A percentile compares a stretch with the other conserved stretches of the same genome.
These are phyloP conservation scores for Vitis rupestris DNA, from an alignment of 164 flowering plant species.

Conservation along the genomic window DNA sequence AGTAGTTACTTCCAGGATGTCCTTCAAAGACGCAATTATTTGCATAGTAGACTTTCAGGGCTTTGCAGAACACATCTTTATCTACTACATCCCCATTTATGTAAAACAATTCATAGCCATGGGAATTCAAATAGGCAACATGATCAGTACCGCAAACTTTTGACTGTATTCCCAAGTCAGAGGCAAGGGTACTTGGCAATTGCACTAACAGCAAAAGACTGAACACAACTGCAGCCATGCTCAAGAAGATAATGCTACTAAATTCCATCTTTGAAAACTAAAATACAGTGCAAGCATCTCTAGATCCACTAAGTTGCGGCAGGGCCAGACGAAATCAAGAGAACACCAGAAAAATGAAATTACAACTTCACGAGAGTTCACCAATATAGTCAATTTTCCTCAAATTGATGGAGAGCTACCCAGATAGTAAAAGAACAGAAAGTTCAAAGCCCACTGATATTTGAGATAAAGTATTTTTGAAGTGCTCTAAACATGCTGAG, in stretches of 20 bases:
- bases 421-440: background rate
- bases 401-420: background rate
- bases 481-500: background rate
- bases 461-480: background rate
- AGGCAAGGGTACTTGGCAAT: conserved; percentile 24
- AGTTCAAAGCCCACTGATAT: background rate
- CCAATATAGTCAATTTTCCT: background rate
- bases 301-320: background rate
- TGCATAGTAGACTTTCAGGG: conserved; percentile 25
- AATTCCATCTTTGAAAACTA: conserved; percentile 7
- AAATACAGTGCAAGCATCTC: conserved; percentile 12
- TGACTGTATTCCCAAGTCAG: conserved; percentile 24
- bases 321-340: no score
- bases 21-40: conserved; percentile 27
- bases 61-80: conserved; percentile 40
- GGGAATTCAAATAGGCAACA: conserved; percentile 27
- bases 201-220: conserved; percentile 32
- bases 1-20: conserved; percentile 19
- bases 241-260: background rate
- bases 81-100: conserved; percentile 46
- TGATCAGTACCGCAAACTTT: conserved; percentile 31
- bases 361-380: conserved; percentile 5
- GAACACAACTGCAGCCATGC: conserved; percentile 25
- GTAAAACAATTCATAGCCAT: conserved; percentile 30
- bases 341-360: background rate